Base-by-base conservation (phyloP, 257 asterid genomes). In the Primulina huaijiensis region DNA sequence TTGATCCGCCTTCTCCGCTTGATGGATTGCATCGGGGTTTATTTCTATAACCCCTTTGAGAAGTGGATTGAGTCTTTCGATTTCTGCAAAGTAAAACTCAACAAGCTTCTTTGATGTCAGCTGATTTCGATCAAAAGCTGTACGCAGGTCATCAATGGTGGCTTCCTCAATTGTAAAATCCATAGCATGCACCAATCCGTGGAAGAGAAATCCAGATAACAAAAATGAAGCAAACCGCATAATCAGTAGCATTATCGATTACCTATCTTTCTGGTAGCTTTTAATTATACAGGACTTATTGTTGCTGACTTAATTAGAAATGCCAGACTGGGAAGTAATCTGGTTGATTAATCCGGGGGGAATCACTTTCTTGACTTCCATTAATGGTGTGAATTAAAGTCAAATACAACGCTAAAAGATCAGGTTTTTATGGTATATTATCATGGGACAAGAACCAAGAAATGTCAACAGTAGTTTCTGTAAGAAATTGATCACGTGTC, bases 31-130 rank as follows among this genome's bases (percentile, higher is more conserved):
- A 6, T 85, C 92, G 3, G 95, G 96, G 75, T 85, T 85, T 6
- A 87, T 81, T 60, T 89, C 96, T 2, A 87, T 81, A 1, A 87
- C 82, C 0, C 82, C 86, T 9, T 82, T 83, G 17, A 89, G 95
- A 57, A 79, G 17, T 7, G 89, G 92, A 76, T 84, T 85, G 9
- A 89, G 83, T 52, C 68, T 74, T 63, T 78, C 71, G 82, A 84
- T 84, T 59, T 73, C 79, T 29, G 71, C 63, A 53, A 86, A 40
- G 83, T 85, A 85, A 77, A 77, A 82, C 27, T 82, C 83, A 12
- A 80, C 83, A 3, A 85, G 86, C 71, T 72, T 73, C 7, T 76
- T 75, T 11, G 87, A 77, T 6, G 84, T 82, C 60, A 84, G 82
- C 8, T 77, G 63, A 72, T 73, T 73, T 38, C 50, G 60, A 5